Base-by-base conservation (phyloP, 768 basidiomycete genomes). In the Russula compacta region DNA sequence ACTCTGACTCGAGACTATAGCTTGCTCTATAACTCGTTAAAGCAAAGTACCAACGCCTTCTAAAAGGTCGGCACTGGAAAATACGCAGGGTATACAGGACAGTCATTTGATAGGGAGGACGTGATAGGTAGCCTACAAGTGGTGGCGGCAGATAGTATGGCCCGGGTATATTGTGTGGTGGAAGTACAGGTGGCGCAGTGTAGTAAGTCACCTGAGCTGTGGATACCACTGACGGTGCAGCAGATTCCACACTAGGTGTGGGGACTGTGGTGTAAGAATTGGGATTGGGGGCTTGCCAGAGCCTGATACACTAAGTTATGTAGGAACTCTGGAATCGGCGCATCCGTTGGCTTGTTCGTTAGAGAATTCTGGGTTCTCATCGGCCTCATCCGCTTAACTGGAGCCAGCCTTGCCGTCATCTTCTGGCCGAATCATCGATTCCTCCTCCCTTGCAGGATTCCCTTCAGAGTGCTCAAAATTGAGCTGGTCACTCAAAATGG, bases 101-200 rank as follows among this genome's bases (percentile, higher is more conserved):
- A 47, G 36, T 38, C 51, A 59, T 46, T 12, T 59, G 52, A 47
- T 59, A 46, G n/a, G 44, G 52, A 38, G 51, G 58, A 21, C 29
- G 2, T 33, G 56, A 39, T 11, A 58, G 12, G 14, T 49, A 58
- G 39, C 17, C 56, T 15, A 49, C 29, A 29, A 58, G 10, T 0
- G 56, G 56, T 33, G 47, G 51, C 2, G 52, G 53, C 40, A 24
- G 29, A 33, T 24, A 42, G 38, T 33, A 47, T 6, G n/a, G 29
- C 17, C 14, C 17, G n/a, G 53, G 19, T 19, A 32, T 17, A 24
- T 36, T 12, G 24, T 53, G 6, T 3, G 24, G 21, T 32, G 32
- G 43, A 24, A 10, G 51, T 14, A 21, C n/a, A 3, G 17, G n/a
- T n/a, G 52, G 29, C 29, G 32, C 19, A 19, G 7, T 19, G 7